These are phyloP conservation scores for Coriolopsis trogii DNA, from an alignment of 1,284 basidiomycete genomes.

Conservation along the genomic window DNA sequence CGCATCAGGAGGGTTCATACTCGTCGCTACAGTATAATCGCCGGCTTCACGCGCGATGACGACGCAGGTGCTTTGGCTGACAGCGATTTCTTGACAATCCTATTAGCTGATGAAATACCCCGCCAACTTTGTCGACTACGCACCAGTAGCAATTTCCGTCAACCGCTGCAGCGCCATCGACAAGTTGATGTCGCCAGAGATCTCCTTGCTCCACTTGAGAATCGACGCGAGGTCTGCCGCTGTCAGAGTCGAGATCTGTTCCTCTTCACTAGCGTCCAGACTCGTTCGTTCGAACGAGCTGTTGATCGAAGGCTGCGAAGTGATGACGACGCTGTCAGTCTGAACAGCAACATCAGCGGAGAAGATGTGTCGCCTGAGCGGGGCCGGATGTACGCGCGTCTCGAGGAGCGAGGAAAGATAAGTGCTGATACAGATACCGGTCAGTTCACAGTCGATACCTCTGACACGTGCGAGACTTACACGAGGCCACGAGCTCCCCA, in stretches of 20 bases:
- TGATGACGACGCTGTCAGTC: constrained; percentile 53
- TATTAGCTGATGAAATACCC: neutral
- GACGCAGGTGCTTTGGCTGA: constrained; percentile 67
- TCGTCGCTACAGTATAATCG: constrained; percentile 70
- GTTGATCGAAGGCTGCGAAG: constrained; percentile 34
- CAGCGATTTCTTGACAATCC: constrained; percentile 53
- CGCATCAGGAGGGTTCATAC: constrained; percentile 56
- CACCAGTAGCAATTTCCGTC: constrained; percentile 71
- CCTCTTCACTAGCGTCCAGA: constrained; percentile 48
- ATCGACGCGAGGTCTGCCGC: constrained; percentile 64
- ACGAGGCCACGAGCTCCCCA: constrained; percentile 75
- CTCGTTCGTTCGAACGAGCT: constrained; percentile 39
- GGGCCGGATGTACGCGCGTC: constrained; percentile 42
- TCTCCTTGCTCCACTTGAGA: constrained; percentile 71
- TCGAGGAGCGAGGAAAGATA: constrained; percentile 52
- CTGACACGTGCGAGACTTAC: constrained; percentile 40
- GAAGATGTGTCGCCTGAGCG: constrained; percentile 57
- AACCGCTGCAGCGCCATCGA: constrained; percentile 59
- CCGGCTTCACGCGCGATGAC: constrained; percentile 69
- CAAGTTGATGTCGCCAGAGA: constrained; percentile 73
- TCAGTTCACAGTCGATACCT: neutral
- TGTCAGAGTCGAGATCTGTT: constrained; percentile 49
- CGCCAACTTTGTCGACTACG: constrained; percentile 1
- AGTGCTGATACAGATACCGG: constrained; percentile 38
- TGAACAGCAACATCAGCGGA: constrained; percentile 64